Percentiles rank a stretch among this genome's conserved stretches.
phyloP scores from a whole-genome alignment of 1,284 basidiomycete genomes.

The Blastosporella zonata region DNA sequence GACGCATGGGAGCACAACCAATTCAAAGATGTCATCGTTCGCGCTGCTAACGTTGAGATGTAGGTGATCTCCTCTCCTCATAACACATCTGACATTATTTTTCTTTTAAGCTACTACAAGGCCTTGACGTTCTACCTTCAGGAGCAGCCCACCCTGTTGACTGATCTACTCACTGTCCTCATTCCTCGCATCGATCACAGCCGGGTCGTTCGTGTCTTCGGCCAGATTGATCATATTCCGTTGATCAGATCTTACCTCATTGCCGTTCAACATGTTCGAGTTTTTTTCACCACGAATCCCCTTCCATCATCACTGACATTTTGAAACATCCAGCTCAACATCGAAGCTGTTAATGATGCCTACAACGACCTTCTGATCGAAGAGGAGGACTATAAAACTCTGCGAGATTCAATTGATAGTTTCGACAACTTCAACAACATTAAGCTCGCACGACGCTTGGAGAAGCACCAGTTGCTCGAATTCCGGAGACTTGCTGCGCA shows the following conservation, averaged over 20 bases:
- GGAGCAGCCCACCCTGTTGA: constrained; percentile 91
- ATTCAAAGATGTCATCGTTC: constrained; percentile 95
- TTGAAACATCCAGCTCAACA: constrained; percentile 65
- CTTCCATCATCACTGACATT: constrained; percentile 10
- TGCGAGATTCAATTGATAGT: constrained; percentile 94
- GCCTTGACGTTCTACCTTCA: constrained; percentile 86
- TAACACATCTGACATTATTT: not conserved
- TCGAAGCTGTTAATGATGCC: constrained; percentile 96
- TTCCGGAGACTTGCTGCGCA: constrained; percentile 95
- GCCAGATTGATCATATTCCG: constrained; percentile 93
- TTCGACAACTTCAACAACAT: constrained; percentile 98
- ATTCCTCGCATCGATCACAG: constrained; percentile 93
- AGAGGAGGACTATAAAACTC: constrained; percentile 97
- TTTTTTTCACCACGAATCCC: not conserved
- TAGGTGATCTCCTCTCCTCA: constrained; percentile 34
- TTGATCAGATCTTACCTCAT: constrained; percentile 96
- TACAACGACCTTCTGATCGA: constrained; percentile 97
- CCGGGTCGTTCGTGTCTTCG: constrained; percentile 95
- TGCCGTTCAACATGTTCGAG: constrained; percentile 85
- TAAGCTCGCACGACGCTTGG: constrained; percentile 80
- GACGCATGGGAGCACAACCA: constrained; percentile 99
- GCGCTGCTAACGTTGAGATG: constrained; percentile 98
- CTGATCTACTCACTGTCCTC: constrained; percentile 90
- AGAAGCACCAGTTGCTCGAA: constrained; percentile 91
- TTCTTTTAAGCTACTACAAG: constrained; percentile 73